A percentile compares a stretch with the other conserved stretches of the same genome.
Evolutionary conservation across 2,329 filamentous ascomycete species (phyloP).

Genomic region (Pseudocercospora crystallina): DNA sequence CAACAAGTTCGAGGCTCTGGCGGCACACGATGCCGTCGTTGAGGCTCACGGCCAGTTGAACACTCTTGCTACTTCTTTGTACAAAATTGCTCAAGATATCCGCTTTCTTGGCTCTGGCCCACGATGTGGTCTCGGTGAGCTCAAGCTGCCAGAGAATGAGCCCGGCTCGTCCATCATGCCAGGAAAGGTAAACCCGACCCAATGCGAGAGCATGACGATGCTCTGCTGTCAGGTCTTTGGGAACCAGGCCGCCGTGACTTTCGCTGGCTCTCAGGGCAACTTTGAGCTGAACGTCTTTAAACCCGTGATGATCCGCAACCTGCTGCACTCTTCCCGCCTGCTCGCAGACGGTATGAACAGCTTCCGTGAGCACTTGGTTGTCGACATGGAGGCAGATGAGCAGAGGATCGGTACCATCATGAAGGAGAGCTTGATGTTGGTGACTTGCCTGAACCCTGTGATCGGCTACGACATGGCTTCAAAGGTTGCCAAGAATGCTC

Average conservation of each 20-base stretch:
- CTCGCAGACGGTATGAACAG: conserved; percentile 90
- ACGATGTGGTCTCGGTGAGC: conserved; percentile 91
- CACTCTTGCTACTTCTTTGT: conserved; percentile 85
- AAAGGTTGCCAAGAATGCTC: conserved; percentile 97
- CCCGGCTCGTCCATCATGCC: conserved; percentile 98
- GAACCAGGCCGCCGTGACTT: conserved; percentile 89
- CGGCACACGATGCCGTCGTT: conserved; percentile 92
- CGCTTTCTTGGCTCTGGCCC: conserved; percentile 95
- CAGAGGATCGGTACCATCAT: conserved; percentile 84
- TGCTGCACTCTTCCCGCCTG: conserved; percentile 87
- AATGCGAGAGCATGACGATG: conserved; percentile 98
- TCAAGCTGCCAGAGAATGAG: conserved; percentile 94
- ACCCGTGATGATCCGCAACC: conserved; percentile 90
- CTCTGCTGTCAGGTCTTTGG: conserved; percentile 96
- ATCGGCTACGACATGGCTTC: conserved; percentile 97
- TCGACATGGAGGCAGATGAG: conserved; percentile 88
- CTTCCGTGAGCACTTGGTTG: conserved; percentile 91
- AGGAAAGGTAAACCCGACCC: conserved; percentile 98
- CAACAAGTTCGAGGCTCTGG: conserved; percentile 98
- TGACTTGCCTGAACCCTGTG: conserved; percentile 95
- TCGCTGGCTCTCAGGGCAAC: conserved; percentile 95
- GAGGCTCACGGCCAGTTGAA: conserved; percentile 93
- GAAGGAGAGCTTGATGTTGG: conserved; percentile 97
- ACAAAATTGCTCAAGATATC: conserved; percentile 98
- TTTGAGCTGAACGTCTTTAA: conserved; percentile 99